These are phyloP conservation scores for Plasmodium ovale DNA, from an alignment of 169 alveolate genomes.

Conservation along the genomic window DNA sequence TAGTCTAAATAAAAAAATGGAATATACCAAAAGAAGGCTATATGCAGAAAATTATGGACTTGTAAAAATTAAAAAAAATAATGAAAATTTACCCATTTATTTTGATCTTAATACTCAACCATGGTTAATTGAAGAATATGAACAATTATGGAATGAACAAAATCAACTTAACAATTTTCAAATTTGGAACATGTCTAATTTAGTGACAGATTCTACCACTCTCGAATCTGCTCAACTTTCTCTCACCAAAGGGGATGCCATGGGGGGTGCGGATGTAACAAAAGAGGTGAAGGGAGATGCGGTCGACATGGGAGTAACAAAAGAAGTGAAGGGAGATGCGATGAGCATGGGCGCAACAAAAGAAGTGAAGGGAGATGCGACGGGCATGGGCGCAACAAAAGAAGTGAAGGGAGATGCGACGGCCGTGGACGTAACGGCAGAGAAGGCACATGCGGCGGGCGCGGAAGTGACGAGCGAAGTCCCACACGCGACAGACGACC, in stretches of 20 bases:
- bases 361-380: background rate
- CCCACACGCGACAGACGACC: background rate
- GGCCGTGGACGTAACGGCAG: background rate
- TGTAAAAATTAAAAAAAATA: constrained; percentile 49
- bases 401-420: background rate
- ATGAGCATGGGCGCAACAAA: background rate
- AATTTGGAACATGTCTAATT: constrained; percentile 65
- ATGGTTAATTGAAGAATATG: constrained; percentile 27
- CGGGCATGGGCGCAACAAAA: background rate
- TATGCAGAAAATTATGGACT: constrained; percentile 76
- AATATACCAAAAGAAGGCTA: constrained; percentile 64
- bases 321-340: background rate
- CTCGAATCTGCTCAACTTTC: constrained; percentile 22
- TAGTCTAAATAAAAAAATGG: constrained; percentile 51
- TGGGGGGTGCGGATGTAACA: background rate
- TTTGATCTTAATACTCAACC: constrained; percentile 53
- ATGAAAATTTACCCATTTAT: constrained; percentile 42
- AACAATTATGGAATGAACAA: constrained; percentile 63
- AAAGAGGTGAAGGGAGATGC: background rate
- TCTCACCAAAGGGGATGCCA: constrained; percentile 9
- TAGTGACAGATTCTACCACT: constrained; percentile 1
- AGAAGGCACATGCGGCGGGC: background rate
- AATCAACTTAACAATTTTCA: constrained; percentile 50
- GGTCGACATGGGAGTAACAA: background rate
- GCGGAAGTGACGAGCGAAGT: background rate